phyloP scores from a whole-genome alignment of 495 filamentous ascomycete species.

The Aeminium ludgeri region DNA sequence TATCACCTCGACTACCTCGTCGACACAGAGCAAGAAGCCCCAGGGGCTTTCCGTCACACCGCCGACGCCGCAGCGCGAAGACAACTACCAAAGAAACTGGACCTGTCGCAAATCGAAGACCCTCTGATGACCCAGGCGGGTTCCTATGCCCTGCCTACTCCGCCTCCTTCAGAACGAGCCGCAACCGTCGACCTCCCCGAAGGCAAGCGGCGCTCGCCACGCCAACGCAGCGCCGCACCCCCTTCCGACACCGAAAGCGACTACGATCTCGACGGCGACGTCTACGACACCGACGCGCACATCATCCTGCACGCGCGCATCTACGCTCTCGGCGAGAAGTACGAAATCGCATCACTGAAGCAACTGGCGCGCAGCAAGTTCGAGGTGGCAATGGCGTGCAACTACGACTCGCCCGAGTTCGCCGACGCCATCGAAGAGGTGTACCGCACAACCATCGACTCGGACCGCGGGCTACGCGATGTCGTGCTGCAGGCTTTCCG shows the following conservation, averaged over 20 bases:
- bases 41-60: conserved; percentile 15
- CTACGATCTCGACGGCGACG: conserved; percentile 7
- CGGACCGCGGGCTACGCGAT: conserved; percentile 28
- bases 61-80: conserved; percentile 5
- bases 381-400: conserved; percentile 16
- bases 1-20: conserved; percentile 29
- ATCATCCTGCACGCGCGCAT: conserved; percentile 24
- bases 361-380: conserved; percentile 27
- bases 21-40: conserved; percentile 12
- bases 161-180: no score
- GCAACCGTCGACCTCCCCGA: background rate
- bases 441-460: conserved; percentile 27
- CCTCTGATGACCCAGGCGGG: conserved; percentile 22
- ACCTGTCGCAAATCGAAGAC: conserved; percentile 22
- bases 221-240: no score
- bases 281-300: conserved; percentile 16
- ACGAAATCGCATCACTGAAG: conserved; percentile 28
- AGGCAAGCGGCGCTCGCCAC: background rate
- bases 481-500: conserved; percentile 24
- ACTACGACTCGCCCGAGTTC: conserved; percentile 23
- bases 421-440: conserved; percentile 27
- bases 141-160: conserved; percentile 4
- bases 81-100: conserved; percentile 17
- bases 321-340: conserved; percentile 30
- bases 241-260: conserved; percentile 8